phyloP scores from a whole-genome alignment of 768 basidiomycete species.

The Macrolepiota albuminosa region DNA sequence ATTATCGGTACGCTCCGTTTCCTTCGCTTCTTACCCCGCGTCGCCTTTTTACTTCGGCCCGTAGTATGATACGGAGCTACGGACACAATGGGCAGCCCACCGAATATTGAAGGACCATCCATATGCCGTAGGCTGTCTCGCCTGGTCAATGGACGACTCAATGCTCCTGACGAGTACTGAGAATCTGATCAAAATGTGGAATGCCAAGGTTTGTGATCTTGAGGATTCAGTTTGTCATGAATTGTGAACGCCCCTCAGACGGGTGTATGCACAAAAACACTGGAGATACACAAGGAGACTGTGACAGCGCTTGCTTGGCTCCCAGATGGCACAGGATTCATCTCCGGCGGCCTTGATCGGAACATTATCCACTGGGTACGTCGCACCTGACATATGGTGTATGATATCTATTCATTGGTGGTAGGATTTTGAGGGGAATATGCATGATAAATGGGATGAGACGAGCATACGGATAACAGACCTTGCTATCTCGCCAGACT shows the following conservation, averaged over 20 bases:
- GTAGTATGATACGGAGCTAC: conserved; percentile 16
- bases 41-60: neutral
- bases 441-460: conserved; percentile 63
- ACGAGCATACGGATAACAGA: conserved; percentile 81
- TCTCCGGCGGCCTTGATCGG: conserved; percentile 85
- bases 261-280: conserved; percentile 60
- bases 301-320: conserved; percentile 88
- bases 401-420: neutral
- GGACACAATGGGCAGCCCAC: conserved; percentile 52
- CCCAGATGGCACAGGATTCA: conserved; percentile 84
- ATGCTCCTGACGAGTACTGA: conserved; percentile 83
- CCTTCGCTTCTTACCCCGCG: conserved; percentile 4
- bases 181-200: conserved; percentile 82
- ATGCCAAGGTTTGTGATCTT: conserved; percentile 60
- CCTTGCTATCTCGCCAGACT: conserved; percentile 83
- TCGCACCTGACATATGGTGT: neutral
- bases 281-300: conserved; percentile 73
- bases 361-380: conserved; percentile 79
- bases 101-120: conserved; percentile 70
- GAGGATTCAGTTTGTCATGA: neutral
- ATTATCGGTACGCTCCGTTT: conserved; percentile 57
- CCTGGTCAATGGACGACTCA: conserved; percentile 91
- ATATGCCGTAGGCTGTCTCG: conserved; percentile 73
- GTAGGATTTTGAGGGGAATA: conserved; percentile 73
- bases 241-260: conserved; percentile 42